Percentiles rank a stretch among this genome's conserved stretches.
phyloP scores from a whole-genome alignment of 768 basidiomycete genomes.

The Leucosporidium scottii region DNA sequence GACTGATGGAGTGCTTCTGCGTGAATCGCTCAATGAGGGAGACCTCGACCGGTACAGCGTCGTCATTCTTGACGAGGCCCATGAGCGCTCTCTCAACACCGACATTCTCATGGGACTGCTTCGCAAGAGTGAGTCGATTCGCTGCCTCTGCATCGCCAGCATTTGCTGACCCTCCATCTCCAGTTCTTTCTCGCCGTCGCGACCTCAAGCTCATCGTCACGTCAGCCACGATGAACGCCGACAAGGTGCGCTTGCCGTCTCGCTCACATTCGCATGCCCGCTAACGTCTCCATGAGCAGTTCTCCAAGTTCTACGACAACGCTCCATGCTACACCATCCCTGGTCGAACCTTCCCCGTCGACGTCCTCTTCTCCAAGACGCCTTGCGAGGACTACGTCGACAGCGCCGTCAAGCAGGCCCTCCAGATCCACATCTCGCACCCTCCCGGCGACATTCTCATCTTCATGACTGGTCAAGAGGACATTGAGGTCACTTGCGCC shows the following conservation, averaged over 20 bases:
- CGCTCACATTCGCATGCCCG: neutral
- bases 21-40: slow-evolving; percentile 97
- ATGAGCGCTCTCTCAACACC: slow-evolving; percentile 93
- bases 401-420: slow-evolving; percentile 91
- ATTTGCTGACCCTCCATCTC: neutral
- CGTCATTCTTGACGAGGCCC: slow-evolving; percentile 98
- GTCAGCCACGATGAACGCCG: slow-evolving; percentile 98
- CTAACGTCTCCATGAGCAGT: slow-evolving; percentile 49
- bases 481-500: slow-evolving; percentile 94
- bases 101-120: slow-evolving; percentile 97
- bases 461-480: slow-evolving; percentile 99
- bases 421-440: slow-evolving; percentile 89
- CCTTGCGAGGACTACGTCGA: slow-evolving; percentile 99
- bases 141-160: neutral
- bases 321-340: slow-evolving; percentile 92
- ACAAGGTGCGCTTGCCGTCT: slow-evolving; percentile 58
- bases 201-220: slow-evolving; percentile 96
- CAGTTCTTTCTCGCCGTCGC: slow-evolving; percentile 77
- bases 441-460: slow-evolving; percentile 92
- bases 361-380: slow-evolving; percentile 89
- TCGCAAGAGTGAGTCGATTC: slow-evolving; percentile 63
- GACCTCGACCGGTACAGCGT: slow-evolving; percentile 94
- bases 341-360: slow-evolving; percentile 93
- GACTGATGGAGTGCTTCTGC: slow-evolving; percentile 97
- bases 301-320: slow-evolving; percentile 89